Percentiles rank a stretch among this genome's conserved stretches.
phyloP scores from a whole-genome alignment of 768 basidiomycete genomes.

The Lentinula sp. region DNA sequence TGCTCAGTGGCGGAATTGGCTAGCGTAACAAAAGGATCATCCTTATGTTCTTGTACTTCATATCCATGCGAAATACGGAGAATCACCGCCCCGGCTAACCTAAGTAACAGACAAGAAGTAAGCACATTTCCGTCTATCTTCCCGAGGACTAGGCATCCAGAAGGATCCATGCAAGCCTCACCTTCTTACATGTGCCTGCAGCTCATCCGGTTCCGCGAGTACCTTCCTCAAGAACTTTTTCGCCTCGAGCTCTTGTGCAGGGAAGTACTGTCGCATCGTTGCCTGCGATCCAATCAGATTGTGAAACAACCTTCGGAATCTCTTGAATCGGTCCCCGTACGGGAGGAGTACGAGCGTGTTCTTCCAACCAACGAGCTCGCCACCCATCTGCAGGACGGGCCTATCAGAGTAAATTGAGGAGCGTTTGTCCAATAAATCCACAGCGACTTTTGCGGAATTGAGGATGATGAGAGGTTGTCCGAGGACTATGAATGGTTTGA shows the following conservation, averaged over 20 bases:
- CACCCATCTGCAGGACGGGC: conserved; percentile 48
- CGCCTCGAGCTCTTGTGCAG: conserved; percentile 39
- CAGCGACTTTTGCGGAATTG: conserved; percentile 43
- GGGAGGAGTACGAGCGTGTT: conserved; percentile 49
- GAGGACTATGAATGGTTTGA: conserved; percentile 24
- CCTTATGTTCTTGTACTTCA: conserved; percentile 37
- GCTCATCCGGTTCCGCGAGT: conserved; percentile 39
- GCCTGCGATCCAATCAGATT: conserved; percentile 39
- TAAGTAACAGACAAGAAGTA: conserved; percentile 13
- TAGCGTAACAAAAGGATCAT: conserved; percentile 45
- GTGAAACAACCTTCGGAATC: conserved; percentile 47
- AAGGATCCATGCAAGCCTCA: conserved; percentile 18
- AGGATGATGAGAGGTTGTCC: conserved; percentile 55
- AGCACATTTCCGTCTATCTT: background rate
- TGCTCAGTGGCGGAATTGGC: conserved; percentile 50
- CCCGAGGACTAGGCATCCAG: background rate
- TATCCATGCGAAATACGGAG: conserved; percentile 51
- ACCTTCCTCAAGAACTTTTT: conserved; percentile 42
- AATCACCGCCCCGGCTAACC: conserved; percentile 47
- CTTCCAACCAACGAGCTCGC: conserved; percentile 53
- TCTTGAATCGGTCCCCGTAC: conserved; percentile 52
- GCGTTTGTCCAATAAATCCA: conserved; percentile 62
- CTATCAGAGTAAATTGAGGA: conserved; percentile 64
- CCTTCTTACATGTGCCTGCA: conserved; percentile 42
- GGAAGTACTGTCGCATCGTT: conserved; percentile 35